phyloP scores from a whole-genome alignment of 129 eudicot species.

The Lactuca sativa region DNA sequence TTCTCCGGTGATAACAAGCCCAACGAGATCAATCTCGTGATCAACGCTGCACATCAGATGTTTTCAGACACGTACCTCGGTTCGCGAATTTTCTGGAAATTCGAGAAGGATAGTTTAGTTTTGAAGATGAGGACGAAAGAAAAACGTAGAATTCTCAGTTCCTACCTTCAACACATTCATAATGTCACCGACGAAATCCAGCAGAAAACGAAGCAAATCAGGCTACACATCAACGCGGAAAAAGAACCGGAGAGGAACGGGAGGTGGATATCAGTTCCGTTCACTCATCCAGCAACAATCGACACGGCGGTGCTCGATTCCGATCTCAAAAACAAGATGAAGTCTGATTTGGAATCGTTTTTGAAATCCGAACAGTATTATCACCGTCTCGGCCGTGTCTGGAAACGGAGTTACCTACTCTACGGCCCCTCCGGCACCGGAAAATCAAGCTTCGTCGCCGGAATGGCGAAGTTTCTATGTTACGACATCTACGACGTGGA shows the following conservation, averaged over 20 bases:
- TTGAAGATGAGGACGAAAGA: slow-evolving; percentile 65
- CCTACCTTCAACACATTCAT: slow-evolving; percentile 81
- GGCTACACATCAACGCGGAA: slow-evolving; percentile 54
- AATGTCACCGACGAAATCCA: slow-evolving; percentile 59
- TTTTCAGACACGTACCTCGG: slow-evolving; percentile 64
- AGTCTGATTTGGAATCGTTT: slow-evolving; percentile 71
- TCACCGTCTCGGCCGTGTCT: slow-evolving; percentile 75
- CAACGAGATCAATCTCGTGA: slow-evolving; percentile 57
- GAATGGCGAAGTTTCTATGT: slow-evolving; percentile 68
- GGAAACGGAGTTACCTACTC: slow-evolving; percentile 78
- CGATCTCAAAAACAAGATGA: slow-evolving; percentile 65
- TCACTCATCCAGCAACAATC: slow-evolving; percentile 82
- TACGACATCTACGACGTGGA: slow-evolving; percentile 83
- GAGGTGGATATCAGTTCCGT: slow-evolving; percentile 75
- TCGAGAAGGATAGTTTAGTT: slow-evolving; percentile 46
- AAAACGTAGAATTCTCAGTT: slow-evolving; percentile 59
- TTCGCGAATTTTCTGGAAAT: slow-evolving; percentile 62
- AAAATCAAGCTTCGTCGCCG: slow-evolving; percentile 84
- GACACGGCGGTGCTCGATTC: slow-evolving; percentile 73
- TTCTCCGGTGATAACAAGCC: slow-evolving; percentile 58
- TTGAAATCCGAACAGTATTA: slow-evolving; percentile 81
- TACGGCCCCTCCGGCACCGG: slow-evolving; percentile 89
- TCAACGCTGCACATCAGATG: slow-evolving; percentile 44
- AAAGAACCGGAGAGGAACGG: slow-evolving; percentile 42
- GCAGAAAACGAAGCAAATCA: slow-evolving; percentile 51